Evolutionary conservation across 768 basidiomycete genomes (phyloP).

Genomic region (Lyophyllum semitale): DNA sequence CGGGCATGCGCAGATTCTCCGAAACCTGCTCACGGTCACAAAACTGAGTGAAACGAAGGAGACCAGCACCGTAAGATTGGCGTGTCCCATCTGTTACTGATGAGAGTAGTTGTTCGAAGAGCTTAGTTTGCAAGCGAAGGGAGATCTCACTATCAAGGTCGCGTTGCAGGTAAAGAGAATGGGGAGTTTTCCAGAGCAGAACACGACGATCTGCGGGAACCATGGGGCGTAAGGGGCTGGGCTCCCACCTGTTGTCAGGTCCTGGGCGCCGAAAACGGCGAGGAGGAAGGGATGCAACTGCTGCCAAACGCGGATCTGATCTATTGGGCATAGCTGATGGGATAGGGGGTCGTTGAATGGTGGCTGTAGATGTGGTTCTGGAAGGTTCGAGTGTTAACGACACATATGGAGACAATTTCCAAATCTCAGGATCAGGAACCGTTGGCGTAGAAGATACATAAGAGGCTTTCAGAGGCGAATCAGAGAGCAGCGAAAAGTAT

Average conservation of each 20-base stretch:
- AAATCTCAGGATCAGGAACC: too few relatives aligned
- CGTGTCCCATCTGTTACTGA: conserved; percentile 1
- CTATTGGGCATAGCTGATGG: too few relatives aligned
- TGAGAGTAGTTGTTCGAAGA: neutral
- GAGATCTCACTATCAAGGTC: neutral
- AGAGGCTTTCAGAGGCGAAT: neutral
- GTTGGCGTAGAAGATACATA: too few relatives aligned
- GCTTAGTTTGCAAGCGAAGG: neutral
- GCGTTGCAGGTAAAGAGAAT: neutral
- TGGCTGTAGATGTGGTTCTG: too few relatives aligned
- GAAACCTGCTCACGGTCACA: conserved; percentile 25
- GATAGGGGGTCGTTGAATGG: too few relatives aligned
- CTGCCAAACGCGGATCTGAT: too few relatives aligned
- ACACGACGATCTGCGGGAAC: neutral
- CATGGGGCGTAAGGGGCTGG: neutral
- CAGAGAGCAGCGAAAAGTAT: too few relatives aligned
- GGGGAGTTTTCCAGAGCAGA: conserved; percentile 3
- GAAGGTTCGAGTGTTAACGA: too few relatives aligned
- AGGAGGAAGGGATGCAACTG: neutral
- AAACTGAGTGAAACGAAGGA: conserved; percentile 28
- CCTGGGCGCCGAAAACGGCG: neutral
- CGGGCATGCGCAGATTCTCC: conserved; percentile 21
- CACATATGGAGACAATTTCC: too few relatives aligned
- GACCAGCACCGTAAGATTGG: conserved; percentile 26
- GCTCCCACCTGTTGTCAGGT: neutral